Conservation (phyloP, 2,329 filamentous ascomycete genomes). For the Epichloe elymi region DNA sequence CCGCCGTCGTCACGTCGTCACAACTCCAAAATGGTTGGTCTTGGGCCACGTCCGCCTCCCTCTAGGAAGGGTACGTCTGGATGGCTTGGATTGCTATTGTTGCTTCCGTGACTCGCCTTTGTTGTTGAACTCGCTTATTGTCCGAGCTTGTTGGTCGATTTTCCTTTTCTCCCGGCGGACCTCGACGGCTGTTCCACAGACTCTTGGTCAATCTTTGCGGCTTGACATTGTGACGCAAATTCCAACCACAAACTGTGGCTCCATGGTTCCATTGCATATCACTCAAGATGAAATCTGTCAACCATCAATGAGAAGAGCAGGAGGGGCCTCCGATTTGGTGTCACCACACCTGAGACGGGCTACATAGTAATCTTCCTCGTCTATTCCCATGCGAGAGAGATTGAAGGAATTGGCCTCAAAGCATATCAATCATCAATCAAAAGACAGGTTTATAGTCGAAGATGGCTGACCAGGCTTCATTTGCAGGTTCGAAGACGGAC, state of each 20-base stretch:
- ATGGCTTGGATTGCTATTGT: neutral
- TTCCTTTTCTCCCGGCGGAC: neutral
- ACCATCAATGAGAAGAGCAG: neutral
- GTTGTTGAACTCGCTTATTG: neutral
- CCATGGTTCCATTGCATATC: neutral
- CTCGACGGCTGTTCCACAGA: neutral
- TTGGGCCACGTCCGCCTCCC: constrained; percentile 36
- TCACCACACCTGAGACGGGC: neutral
- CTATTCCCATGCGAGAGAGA: neutral
- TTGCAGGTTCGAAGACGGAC: constrained; percentile 74
- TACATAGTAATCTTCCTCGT: neutral
- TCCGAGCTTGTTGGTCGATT: neutral
- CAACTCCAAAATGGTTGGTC: constrained; percentile 33
- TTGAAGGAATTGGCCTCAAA: neutral
- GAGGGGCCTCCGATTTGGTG: neutral
- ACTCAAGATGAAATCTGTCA: neutral
- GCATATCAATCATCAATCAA: neutral
- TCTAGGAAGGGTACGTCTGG: constrained; percentile 52
- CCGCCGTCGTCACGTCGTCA: constrained; percentile 18
- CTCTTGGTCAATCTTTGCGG: neutral
- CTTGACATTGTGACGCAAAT: constrained; percentile 1
- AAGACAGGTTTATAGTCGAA: neutral
- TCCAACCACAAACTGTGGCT: neutral
- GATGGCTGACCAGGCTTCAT: constrained; percentile 9
- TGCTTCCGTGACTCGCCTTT: neutral